Base-by-base conservation (phyloP, 192 early-diverging fungal genomes). In the Geosiphon pyriformis region DNA sequence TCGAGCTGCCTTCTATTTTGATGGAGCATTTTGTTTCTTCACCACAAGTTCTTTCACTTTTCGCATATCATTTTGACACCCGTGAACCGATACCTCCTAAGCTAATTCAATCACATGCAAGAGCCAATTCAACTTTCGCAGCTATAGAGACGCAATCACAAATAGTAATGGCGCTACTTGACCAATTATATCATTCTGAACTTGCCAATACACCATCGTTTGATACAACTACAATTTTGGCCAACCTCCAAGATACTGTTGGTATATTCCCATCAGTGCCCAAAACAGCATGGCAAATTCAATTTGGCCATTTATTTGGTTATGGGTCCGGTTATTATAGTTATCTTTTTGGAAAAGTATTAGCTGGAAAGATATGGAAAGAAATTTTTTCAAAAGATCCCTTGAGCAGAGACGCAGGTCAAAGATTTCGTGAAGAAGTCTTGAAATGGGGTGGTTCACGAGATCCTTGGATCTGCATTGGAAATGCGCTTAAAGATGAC, bases 271-370 rank as follows among this genome's bases (percentile, higher is more conserved):
- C 87, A 0, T 82, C 87, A 48, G 86, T 88, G 3, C 63, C 76
- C 1, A 85, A 82, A 4, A 92, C 94, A 3, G 80, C 80, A 53
- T 97, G 93, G 93, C 94, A 94, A 68, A 87, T 86, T 1, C 90
- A 93, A 61, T 97, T 99, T 74, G 85, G 84, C 1, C 96, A 99
- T 62, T 65, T 99, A 70, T 88, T 89, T 67, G 87, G 88, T 0
- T 99, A 99, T 66, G 94, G 94, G 18, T 89, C 91, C 8, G 89
- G 86, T 6, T 99, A 99, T 76, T 99, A 98, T 59, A 82, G 88
- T n/a, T 99, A 99, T 67, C 77, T 98, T 23, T 92, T 95, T 85
- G 88, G 88, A 42, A 82, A 93, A 30, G 82, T 88, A 12, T 79
- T 95, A 72, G 93, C 92, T 1, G 80, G 82, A 4, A 82, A 86